Base-by-base conservation (phyloP, 768 basidiomycete species). In the Lactarius hatsudake region DNA sequence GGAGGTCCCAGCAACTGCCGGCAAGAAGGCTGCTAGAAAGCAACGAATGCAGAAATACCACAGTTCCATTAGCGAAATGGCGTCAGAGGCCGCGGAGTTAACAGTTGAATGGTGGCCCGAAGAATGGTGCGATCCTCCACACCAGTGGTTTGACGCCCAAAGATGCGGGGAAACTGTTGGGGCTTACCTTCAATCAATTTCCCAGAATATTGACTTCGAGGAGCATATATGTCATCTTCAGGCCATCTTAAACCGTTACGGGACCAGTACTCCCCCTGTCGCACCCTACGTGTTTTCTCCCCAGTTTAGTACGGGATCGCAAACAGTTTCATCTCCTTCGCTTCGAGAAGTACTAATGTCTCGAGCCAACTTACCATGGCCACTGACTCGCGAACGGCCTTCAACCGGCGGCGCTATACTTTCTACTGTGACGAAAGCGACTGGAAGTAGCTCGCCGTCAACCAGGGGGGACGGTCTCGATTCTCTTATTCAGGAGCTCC, bases 41-140 rank as follows among this genome's bases (percentile, higher is more conserved):
- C 6, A 1, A 40, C 43, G 26, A 23, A 15, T 20, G 8, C 9
- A 18, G 13, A 38, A 42, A 23, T 62, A 57, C 20, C 15, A n/a
- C 4, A n/a, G 1, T 1, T 28, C 12, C 20, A 53, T 66, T 36
- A 26, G 17, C 7, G n/a, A 1, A 5, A 34, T 62, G 1, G 30
- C 61, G 4, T 40, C 36, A 17, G 1, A 12, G 4, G 36, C 48
- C 0, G 61, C 48, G 1, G 28, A 81, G 73, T 77, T 43, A 51
- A 45, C 18, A 61, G 57, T 10, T 10, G 10, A 7, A 48, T 58
- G 12, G 48, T 48, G n/a, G 48, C n/a, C 48, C n/a, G 18, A 20
- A 40, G 28, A 1, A 34, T 40, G n/a, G 20, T 53, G 13, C 30
- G 36, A 18, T 20, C 42, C 45, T 45, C 55, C 55, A 8, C 1